phyloP scores from a whole-genome alignment of 169 alveolate genomes.

The Amoebophrya sp. region DNA sequence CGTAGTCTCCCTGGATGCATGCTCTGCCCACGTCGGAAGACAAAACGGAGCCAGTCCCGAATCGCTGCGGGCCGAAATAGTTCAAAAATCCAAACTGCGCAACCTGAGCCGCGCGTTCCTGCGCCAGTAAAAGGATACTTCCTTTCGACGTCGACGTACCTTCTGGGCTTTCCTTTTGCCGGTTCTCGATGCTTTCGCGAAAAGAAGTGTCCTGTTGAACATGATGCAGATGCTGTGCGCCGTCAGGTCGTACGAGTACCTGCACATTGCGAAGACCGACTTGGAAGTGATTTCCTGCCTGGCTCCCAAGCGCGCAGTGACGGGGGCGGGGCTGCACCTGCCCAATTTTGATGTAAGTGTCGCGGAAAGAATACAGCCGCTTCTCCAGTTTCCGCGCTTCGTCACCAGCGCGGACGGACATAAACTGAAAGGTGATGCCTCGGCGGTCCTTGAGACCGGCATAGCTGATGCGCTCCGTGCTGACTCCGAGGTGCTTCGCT shows the following conservation, averaged over 20 bases:
- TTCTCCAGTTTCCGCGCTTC: background rate
- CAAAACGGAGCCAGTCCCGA: background rate
- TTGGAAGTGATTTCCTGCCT: background rate
- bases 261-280: background rate
- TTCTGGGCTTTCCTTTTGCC: background rate
- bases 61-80: background rate
- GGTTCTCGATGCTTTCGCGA: background rate
- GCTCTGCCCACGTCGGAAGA: background rate
- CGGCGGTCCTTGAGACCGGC: constrained; percentile 5
- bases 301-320: background rate
- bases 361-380: background rate
- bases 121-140: background rate
- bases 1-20: background rate
- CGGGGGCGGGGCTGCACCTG: background rate
- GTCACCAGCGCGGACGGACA: background rate
- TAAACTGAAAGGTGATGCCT: background rate
- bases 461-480: background rate
- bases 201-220: background rate
- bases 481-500: background rate
- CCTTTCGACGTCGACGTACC: background rate
- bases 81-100: background rate
- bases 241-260: background rate
- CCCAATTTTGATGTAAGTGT: background rate
- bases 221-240: background rate
- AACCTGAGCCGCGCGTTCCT: background rate